These are phyloP conservation scores for Paramarasmius palmivorus DNA, from an alignment of 1,284 basidiomycete genomes.

Conservation along the genomic window DNA sequence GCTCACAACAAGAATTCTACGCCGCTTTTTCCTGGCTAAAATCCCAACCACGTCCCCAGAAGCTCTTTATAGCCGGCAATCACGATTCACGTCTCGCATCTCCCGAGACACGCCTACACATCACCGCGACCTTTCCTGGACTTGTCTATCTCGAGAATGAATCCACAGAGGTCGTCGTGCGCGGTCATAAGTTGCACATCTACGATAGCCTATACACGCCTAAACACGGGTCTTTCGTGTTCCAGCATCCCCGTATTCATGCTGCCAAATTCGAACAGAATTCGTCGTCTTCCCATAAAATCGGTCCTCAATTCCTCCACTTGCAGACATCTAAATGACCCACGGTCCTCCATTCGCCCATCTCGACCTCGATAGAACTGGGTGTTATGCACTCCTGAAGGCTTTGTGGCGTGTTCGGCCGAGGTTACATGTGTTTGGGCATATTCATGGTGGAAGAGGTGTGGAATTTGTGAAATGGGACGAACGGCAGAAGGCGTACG, in stretches of 20 bases:
- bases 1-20: constrained; percentile 31
- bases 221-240: constrained; percentile 30
- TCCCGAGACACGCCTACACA: not conserved
- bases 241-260: constrained; percentile 35
- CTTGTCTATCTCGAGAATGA: constrained; percentile 32
- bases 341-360: constrained; percentile 40
- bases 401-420: constrained; percentile 35
- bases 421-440: constrained; percentile 40
- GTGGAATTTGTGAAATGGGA: constrained; percentile 21
- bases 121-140: constrained; percentile 17
- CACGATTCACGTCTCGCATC: constrained; percentile 32
- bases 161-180: constrained; percentile 22
- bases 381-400: constrained; percentile 32
- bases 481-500: constrained; percentile 30
- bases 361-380: constrained; percentile 27
- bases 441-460: constrained; percentile 40
- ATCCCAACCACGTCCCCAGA: constrained; percentile 34
- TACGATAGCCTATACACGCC: constrained; percentile 38
- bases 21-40: constrained; percentile 25
- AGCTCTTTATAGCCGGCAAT: constrained; percentile 43
- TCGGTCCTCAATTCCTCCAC: constrained; percentile 26
- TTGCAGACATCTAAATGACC: constrained; percentile 40
- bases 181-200: too few relatives aligned
- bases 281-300: constrained; percentile 9
- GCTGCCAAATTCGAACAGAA: not conserved